Evolutionary conservation across 2,329 filamentous ascomycete species (phyloP), one percentile per base, ranked within the genome.

Genomic region (Fusarium phyllophilum): DNA sequence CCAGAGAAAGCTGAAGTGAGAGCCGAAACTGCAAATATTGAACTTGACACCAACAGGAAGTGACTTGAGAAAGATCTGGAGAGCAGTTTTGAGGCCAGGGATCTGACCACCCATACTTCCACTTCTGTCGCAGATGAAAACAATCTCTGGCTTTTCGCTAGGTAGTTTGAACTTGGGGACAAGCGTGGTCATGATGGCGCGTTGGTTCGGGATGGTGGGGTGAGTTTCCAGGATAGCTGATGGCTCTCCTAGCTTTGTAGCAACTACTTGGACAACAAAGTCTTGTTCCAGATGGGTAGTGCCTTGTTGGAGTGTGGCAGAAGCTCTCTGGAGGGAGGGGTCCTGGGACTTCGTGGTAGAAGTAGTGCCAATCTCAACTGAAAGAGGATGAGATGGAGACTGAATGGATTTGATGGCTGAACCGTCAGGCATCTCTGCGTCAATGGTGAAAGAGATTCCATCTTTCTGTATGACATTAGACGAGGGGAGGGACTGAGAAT

Each of bases 51-150:
- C 89, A 4, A 90, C 75, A 0, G 90, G 90, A 5, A 93, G 82
- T 0, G 90, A 92, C 78, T 91, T 92, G 64, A 93, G 82, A 74
- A 93, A 93, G 29, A 93, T 83, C 10, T 87, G 85, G 29, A 93
- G 83, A 1, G 90, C 90, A 3, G 85, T 81, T 31, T 85, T 82
- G 7, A 91, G 84, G 38, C 89, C 86, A 1, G 74, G 70, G 4
- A 92, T 92, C 44, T 86, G 88, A 2, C 80, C 77, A 0, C 46
- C 33, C 91, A 93, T 93, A 66, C 90, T 93, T 0, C 91, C 92
- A 63, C 91, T 93, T 58, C 92, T 87, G 78, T 95, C 93, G 62
- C 90, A 92, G 9, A 95, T 83, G 73, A 95, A 94, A 24, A 94
- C 88, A 29, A 95, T 86, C 78, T 95, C 92, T 8, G 85, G 84